Evolutionary conservation across 2,329 filamentous ascomycete genomes (phyloP).

Genomic region (Onygena corvina): DNA sequence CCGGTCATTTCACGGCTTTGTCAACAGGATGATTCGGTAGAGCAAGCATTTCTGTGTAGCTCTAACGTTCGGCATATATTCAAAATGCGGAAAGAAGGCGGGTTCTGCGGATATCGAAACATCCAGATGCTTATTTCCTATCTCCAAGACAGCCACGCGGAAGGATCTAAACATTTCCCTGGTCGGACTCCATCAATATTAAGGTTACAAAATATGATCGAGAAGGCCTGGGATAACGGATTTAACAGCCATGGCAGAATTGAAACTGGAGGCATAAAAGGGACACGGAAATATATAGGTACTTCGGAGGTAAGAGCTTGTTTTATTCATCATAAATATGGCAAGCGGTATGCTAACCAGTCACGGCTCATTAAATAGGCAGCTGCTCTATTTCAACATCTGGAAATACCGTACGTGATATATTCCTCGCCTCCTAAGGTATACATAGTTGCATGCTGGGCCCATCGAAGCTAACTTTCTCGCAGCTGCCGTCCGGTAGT

Average conservation of each 20-base stretch:
- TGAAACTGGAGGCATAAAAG: conserved; percentile 75
- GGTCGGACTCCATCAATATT: conserved; percentile 61
- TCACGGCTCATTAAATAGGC: conserved; percentile 42
- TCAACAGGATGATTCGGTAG: conserved; percentile 51
- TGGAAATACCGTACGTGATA: conserved; percentile 50
- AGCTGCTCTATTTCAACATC: conserved; percentile 60
- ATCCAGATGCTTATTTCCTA: conserved; percentile 85
- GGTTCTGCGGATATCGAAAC: conserved; percentile 90
- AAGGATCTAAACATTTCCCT: conserved; percentile 50
- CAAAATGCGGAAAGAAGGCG: conserved; percentile 69
- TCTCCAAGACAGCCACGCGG: conserved; percentile 48
- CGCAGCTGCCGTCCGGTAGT: conserved; percentile 49
- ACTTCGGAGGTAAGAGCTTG: conserved; percentile 59
- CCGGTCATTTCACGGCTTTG: conserved; percentile 52
- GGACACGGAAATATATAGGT: conserved; percentile 91
- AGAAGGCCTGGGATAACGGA: conserved; percentile 74
- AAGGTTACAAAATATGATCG: conserved; percentile 73
- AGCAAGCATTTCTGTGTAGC: conserved; percentile 68
- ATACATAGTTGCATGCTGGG: neutral
- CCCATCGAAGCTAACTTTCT: conserved; percentile 9
- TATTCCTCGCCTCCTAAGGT: neutral
- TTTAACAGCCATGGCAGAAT: conserved; percentile 61
- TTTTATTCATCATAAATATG: neutral
- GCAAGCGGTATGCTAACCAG: neutral
- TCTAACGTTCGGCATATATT: conserved; percentile 64